Conservation (phyloP, 139 green algal species). For the Raphidocelis subcapitata region DNA sequence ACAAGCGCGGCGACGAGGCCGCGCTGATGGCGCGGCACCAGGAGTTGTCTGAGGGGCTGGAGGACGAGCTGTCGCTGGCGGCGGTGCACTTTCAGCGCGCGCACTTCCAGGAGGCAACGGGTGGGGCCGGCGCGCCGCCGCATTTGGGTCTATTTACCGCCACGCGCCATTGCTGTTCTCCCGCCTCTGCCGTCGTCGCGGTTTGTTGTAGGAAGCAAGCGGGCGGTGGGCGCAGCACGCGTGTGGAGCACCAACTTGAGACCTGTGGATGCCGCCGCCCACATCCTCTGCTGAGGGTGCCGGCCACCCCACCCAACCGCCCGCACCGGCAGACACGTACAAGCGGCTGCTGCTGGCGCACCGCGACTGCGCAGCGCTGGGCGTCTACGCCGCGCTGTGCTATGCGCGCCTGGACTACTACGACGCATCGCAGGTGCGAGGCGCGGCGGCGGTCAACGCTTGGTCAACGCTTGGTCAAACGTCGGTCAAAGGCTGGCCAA, state of each 20-base stretch:
- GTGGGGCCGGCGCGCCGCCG: neutral
- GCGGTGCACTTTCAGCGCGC: conserved; percentile 54
- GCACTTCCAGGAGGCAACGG: conserved; percentile 54
- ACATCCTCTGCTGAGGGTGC: neutral
- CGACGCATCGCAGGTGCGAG: conserved; percentile 69
- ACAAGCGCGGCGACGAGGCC: conserved; percentile 66
- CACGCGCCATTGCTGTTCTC: neutral
- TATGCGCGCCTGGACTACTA: conserved; percentile 91
- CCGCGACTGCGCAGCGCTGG: conserved; percentile 71
- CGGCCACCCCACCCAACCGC: neutral
- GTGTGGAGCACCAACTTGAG: neutral
- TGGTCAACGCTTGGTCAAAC: too few relatives aligned
- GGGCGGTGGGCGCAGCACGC: neutral
- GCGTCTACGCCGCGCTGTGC: conserved; percentile 83
- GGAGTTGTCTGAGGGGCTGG: conserved; percentile 54
- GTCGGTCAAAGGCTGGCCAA: too few relatives aligned
- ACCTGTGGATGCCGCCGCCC: neutral
- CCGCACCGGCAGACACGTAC: conserved; percentile 81
- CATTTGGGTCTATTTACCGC: neutral
- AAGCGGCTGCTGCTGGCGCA: conserved; percentile 77
- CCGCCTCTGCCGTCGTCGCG: neutral
- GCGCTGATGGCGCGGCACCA: conserved; percentile 73
- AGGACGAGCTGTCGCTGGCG: too few relatives aligned
- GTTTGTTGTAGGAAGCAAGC: neutral
- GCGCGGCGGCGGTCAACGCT: too few relatives aligned